A percentile compares a stretch with the other conserved stretches of the same genome.
Evolutionary conservation across 1,284 basidiomycete genomes (phyloP).

Genomic region (Irpex sp.): DNA sequence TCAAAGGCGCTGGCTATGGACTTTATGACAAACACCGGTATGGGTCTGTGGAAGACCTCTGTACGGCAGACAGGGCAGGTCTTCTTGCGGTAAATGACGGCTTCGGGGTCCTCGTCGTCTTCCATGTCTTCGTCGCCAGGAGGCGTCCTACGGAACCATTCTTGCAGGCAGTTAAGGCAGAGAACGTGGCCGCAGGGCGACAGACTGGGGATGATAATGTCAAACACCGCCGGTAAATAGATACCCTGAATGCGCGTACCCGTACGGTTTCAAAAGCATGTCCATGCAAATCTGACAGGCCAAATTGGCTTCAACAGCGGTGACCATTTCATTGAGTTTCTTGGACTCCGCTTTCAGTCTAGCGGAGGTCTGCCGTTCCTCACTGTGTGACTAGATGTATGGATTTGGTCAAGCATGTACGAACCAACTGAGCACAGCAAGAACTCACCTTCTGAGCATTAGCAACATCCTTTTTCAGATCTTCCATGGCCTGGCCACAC

Average conservation of each 20-base stretch:
- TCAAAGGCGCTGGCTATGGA: slow-evolving; percentile 45
- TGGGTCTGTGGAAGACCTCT: slow-evolving; percentile 51
- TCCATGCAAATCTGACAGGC: slow-evolving; percentile 79
- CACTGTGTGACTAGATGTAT: slow-evolving; percentile 43
- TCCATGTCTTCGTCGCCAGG: slow-evolving; percentile 48
- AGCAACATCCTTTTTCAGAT: slow-evolving; percentile 39
- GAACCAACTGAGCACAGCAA: background rate
- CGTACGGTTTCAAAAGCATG: slow-evolving; percentile 54
- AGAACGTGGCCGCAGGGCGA: slow-evolving; percentile 72
- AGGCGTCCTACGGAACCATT: slow-evolving; percentile 72
- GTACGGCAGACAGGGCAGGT: slow-evolving; percentile 70
- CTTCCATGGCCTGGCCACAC: slow-evolving; percentile 42
- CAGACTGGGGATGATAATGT: slow-evolving; percentile 36
- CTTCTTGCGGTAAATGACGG: slow-evolving; percentile 55
- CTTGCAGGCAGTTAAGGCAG: slow-evolving; percentile 64
- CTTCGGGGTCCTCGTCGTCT: slow-evolving; percentile 43
- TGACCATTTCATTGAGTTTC: slow-evolving; percentile 57
- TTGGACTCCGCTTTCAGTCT: slow-evolving; percentile 42
- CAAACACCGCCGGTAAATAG: background rate
- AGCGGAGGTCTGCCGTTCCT: slow-evolving; percentile 43
- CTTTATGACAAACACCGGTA: slow-evolving; percentile 67
- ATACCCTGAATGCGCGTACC: slow-evolving; percentile 32
- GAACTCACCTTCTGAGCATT: slow-evolving; percentile 30
- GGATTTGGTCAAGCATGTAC: background rate
- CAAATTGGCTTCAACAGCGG: slow-evolving; percentile 50